A percentile compares a stretch with the other conserved stretches of the same genome.
These are phyloP conservation scores for Cutaneotrichosporon curvatum DNA, from an alignment of 1,284 basidiomycete species.

Conservation along the genomic window DNA sequence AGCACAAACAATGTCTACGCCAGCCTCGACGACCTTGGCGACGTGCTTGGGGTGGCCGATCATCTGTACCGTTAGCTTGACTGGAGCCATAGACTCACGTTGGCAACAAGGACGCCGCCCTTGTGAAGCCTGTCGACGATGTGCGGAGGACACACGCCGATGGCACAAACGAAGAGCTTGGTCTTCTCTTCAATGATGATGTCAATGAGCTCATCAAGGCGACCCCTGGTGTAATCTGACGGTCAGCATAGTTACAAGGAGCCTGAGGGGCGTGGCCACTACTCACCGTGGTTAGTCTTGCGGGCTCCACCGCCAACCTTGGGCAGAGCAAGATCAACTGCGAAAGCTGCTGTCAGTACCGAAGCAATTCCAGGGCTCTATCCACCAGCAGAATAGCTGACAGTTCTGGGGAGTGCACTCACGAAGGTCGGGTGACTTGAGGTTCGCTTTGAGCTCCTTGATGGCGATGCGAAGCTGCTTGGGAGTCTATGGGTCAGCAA, in stretches of 20 bases:
- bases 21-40: slow-evolving; percentile 65
- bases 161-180: slow-evolving; percentile 70
- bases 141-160: slow-evolving; percentile 68
- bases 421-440: no score
- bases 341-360: no score
- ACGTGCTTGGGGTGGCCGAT: slow-evolving; percentile 85
- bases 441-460: slow-evolving; percentile 59
- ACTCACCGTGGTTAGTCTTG: slow-evolving; percentile 59
- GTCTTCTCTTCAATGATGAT: slow-evolving; percentile 82
- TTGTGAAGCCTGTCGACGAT: slow-evolving; percentile 71
- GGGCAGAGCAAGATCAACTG: slow-evolving; percentile 77
- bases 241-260: no score
- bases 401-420: no score
- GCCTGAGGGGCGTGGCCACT: no score
- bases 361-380: no score
- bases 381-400: no score
- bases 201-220: slow-evolving; percentile 62
- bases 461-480: slow-evolving; percentile 54
- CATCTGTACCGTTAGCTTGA: slow-evolving; percentile 65
- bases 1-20: slow-evolving; percentile 80
- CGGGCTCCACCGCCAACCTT: slow-evolving; percentile 72
- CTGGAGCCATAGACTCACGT: slow-evolving; percentile 24
- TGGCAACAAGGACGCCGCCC: slow-evolving; percentile 69
- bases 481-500: no score
- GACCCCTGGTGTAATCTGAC: slow-evolving; percentile 56